Evolutionary conservation across 2,329 filamentous ascomycete species (phyloP).

Genomic region (Phyllosticta capitalensis): DNA sequence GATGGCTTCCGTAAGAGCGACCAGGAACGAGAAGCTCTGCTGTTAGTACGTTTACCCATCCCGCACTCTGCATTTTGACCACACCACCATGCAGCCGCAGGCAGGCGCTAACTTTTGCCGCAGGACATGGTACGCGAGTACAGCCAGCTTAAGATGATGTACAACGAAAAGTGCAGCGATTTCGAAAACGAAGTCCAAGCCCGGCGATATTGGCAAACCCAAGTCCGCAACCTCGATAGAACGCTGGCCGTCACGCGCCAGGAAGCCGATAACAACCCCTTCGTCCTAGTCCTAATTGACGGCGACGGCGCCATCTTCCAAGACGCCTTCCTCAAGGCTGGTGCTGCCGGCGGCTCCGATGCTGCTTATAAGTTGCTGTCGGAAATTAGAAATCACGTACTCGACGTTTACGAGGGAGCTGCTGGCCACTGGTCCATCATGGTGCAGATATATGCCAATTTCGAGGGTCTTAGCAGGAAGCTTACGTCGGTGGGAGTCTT

Average conservation of each 20-base stretch:
- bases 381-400: constrained; percentile 34
- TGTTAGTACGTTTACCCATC: constrained; percentile 18
- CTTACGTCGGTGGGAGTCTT: constrained; percentile 33
- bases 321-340: constrained; percentile 33
- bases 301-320: constrained; percentile 42
- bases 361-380: constrained; percentile 35
- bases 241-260: constrained; percentile 1
- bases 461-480: constrained; percentile 36
- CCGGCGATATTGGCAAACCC: constrained; percentile 25
- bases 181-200: constrained; percentile 28
- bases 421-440: constrained; percentile 36
- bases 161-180: constrained; percentile 25
- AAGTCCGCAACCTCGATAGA: constrained; percentile 10
- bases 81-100: neutral
- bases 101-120: neutral
- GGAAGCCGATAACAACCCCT: constrained; percentile 27
- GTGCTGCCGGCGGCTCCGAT: constrained; percentile 36
- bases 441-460: constrained; percentile 38
- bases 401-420: constrained; percentile 28
- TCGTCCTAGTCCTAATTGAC: constrained; percentile 39
- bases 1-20: constrained; percentile 26
- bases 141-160: constrained; percentile 23
- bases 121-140: constrained; percentile 22
- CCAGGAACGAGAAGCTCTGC: constrained; percentile 26
- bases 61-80: neutral